Percentiles rank a stretch among this genome's conserved stretches.
phyloP scores from a whole-genome alignment of 2,329 filamentous ascomycete species.

The Acephala macrosclerotiorum region DNA sequence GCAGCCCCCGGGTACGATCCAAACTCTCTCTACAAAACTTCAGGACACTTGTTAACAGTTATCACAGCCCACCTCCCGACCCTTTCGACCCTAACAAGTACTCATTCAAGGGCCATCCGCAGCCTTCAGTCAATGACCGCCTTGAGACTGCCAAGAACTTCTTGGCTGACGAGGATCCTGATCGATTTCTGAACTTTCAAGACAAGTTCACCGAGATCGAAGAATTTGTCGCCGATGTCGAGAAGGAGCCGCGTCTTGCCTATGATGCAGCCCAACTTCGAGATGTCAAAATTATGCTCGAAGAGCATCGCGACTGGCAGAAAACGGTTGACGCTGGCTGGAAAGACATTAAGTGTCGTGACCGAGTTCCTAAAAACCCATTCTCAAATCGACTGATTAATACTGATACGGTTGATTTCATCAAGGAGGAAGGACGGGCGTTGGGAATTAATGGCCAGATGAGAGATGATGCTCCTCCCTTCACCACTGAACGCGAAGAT shows the following conservation, averaged over 20 bases:
- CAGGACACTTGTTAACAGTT: background rate
- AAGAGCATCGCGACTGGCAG: constrained; percentile 37
- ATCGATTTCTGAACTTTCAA: constrained; percentile 51
- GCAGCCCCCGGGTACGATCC: constrained; percentile 1
- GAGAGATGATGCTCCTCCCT: constrained; percentile 36
- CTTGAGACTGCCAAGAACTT: constrained; percentile 51
- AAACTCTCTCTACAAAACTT: background rate
- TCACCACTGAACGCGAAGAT: constrained; percentile 30
- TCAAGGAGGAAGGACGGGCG: constrained; percentile 23
- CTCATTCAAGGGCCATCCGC: constrained; percentile 38
- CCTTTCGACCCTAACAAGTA: background rate
- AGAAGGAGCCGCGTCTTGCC: constrained; percentile 21
- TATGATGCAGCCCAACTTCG: constrained; percentile 8
- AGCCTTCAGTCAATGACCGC: constrained; percentile 45
- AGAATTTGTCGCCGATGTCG: constrained; percentile 35
- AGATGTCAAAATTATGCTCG: constrained; percentile 36
- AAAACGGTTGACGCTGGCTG: background rate
- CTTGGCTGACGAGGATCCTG: constrained; percentile 56
- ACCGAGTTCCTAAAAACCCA: constrained; percentile 20
- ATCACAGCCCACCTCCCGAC: background rate
- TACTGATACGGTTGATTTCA: constrained; percentile 13
- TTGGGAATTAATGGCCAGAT: constrained; percentile 29
- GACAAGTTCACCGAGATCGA: constrained; percentile 44
- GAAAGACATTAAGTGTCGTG: constrained; percentile 11
- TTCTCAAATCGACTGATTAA: constrained; percentile 34